Base-by-base conservation (phyloP, 2,329 filamentous ascomycete species). In the Aspergillus pseudoterreus region DNA sequence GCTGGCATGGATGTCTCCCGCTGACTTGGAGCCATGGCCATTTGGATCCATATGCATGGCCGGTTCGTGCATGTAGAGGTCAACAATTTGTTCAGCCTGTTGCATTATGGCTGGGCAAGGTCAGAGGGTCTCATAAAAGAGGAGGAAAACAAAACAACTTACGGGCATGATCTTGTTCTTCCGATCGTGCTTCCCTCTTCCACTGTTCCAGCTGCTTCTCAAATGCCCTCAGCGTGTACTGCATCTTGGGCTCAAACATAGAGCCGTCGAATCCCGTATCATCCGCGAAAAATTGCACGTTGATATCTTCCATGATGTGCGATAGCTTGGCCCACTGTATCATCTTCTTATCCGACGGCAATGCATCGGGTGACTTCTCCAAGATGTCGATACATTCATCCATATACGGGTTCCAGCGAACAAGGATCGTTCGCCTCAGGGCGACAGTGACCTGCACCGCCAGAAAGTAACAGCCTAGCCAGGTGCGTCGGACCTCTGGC, bases 51-150 rank as follows among this genome's bases (percentile, higher is more conserved):
- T 76, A 57, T 89, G 84, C 56, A 92, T 81, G 2, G 82, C 84
- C 49, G 88, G 82, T 68, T 92, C 88, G 65, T 92, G 86, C 74
- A 91, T 84, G 64, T 88, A 90, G 3, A 92, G 73, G 55, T 79
- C 86, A 33, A 89, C 66, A 2, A 86, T 79, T 56, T 85, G 76
- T 57, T 88, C 84, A 54, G 81, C 81, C 57, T 90, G 78, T 15
- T 75, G 72, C 43, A 90, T 73, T 0, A 82, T 78, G n/a, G 81
- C 85, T 85, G 41, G 41, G 43, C 14, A 49, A 12, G 35, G 21
- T 57, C 22, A 55, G 27, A 30, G 27, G 27, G 51, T 32, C 50
- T 48, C 33, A 45, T 43, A 46, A 24, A 17, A 24, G 8, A 30
- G 30, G 21, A 10, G 11, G 21, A 10, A 10, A 43, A 32, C 6